These are phyloP conservation scores for Cytospora schulzeri DNA, from an alignment of 2,329 filamentous ascomycete genomes.

Conservation along the genomic window DNA sequence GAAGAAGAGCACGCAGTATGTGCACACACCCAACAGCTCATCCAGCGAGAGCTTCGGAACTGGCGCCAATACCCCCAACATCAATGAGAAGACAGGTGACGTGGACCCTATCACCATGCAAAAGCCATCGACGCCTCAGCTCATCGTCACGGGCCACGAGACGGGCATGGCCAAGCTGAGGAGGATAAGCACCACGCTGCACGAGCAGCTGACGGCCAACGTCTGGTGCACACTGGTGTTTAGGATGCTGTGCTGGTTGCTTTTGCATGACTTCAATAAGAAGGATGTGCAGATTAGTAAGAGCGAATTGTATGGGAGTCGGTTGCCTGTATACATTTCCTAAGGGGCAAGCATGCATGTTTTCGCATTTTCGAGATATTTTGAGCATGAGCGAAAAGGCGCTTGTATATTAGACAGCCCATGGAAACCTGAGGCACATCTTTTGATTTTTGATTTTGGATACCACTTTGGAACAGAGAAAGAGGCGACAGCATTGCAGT, in stretches of 20 bases:
- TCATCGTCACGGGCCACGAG: slow-evolving; percentile 19
- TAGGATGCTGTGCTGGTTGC: slow-evolving; percentile 60
- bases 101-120: slow-evolving; percentile 6
- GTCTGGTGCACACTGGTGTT: slow-evolving; percentile 60
- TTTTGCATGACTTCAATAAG: slow-evolving; percentile 59
- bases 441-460: too few species aligned
- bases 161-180: slow-evolving; percentile 14
- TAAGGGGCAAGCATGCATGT: slow-evolving; percentile 24
- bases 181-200: slow-evolving; percentile 15
- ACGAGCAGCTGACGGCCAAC: slow-evolving; percentile 35
- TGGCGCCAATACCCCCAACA: neutral
- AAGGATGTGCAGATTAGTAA: slow-evolving; percentile 55
- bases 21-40: slow-evolving; percentile 28
- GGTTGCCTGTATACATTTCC: slow-evolving; percentile 59
- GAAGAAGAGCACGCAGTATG: slow-evolving; percentile 31
- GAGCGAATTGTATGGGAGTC: slow-evolving; percentile 55
- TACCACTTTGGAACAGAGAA: neutral
- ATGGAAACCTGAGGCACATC: neutral
- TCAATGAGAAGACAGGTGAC: neutral
- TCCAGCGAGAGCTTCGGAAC: slow-evolving; percentile 5
- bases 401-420: too few species aligned
- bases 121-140: slow-evolving; percentile 16
- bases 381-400: neutral
- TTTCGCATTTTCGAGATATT: too few species aligned
- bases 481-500: neutral